Percentiles rank a stretch among this genome's conserved stretches.
Conservation (phyloP, 257 asterid species). For the Oldenlandia corymbosa region DNA sequence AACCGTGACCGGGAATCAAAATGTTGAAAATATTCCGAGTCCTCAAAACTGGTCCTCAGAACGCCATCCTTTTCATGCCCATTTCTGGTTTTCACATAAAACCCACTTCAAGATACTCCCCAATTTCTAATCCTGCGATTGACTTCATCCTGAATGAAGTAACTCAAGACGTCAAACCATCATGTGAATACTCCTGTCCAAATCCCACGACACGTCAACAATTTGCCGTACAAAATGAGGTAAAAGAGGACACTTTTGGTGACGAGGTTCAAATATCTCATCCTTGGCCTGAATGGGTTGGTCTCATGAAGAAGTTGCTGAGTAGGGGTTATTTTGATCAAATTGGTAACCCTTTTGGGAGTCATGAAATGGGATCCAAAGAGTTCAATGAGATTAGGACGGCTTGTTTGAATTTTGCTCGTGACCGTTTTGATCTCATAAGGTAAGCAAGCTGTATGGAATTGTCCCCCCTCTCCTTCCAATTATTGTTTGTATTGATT, state of each 20-base stretch:
- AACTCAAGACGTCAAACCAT: conserved; percentile 6
- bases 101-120: conserved; percentile 11
- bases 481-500: not conserved
- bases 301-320: conserved; percentile 49
- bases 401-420: conserved; percentile 82
- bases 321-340: conserved; percentile 57
- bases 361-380: conserved; percentile 35
- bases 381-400: conserved; percentile 63
- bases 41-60: conserved; percentile 21
- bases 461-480: not conserved
- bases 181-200: conserved; percentile 8
- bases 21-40: conserved; percentile 16
- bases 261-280: conserved; percentile 40
- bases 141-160: conserved; percentile 59
- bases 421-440: conserved; percentile 58
- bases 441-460: conserved; percentile 36
- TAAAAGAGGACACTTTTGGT: conserved; percentile 9
- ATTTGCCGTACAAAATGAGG: conserved; percentile 24
- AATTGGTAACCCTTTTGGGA: conserved; percentile 55
- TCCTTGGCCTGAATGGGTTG: conserved; percentile 90
- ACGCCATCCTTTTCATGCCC: conserved; percentile 15
- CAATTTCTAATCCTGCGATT: conserved; percentile 52
- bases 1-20: not conserved
- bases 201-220: conserved; percentile 16
- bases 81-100: conserved; percentile 28